Base-by-base conservation (phyloP, 768 basidiomycete genomes). In the Lactifluus subvellereus region DNA sequence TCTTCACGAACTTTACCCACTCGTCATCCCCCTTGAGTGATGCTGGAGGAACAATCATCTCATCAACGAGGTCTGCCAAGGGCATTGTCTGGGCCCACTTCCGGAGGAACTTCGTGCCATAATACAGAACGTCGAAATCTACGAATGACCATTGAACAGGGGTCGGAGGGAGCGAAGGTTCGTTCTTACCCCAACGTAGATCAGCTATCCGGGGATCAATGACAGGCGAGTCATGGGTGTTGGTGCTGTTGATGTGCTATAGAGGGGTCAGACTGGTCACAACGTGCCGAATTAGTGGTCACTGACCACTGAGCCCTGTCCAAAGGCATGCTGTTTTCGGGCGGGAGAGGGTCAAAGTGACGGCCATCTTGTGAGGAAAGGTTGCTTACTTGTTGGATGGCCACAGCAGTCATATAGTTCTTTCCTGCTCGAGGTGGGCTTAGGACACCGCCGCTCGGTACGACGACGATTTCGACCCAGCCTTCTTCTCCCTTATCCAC, bases 221-320 rank as follows among this genome's bases (percentile, higher is more conserved):
- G 20, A 52, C 16, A 4, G 65, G 65, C 13, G 54, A 35, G 14
- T 64, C 58, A 6, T 52, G 48, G 37, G 54, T 45, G 45, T 56
- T 54, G 27, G 65, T 59, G 33, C 55, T 64, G 22, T 66, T 64
- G 58, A 66, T 64, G 20, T 66, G 65, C 65, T 66, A 45, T 32
- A 48, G 9, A 14, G 27, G 20, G 5, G 45, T 49, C 40, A 58
- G 32, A 54, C 33, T 13, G 42, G 57, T 13, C 30, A 30, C 55
- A n/a, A 42, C 37, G 13, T 40, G 48, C 5, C 4, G 20, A 53
- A 14, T 64, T 16, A 14, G 18, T 32, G 11, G 57, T 37, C 38
- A 54, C 55, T 56, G 32, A 66, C 65, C 0, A 65, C 65, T n/a
- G 62, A 66, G 33, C 62, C 65, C 30, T 37, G 33, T 33, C 65